A percentile compares a stretch with the other conserved stretches of the same genome.
These are phyloP conservation scores for Epichloe bromicola DNA, from an alignment of 2,329 filamentous ascomycete genomes.

Conservation along the genomic window DNA sequence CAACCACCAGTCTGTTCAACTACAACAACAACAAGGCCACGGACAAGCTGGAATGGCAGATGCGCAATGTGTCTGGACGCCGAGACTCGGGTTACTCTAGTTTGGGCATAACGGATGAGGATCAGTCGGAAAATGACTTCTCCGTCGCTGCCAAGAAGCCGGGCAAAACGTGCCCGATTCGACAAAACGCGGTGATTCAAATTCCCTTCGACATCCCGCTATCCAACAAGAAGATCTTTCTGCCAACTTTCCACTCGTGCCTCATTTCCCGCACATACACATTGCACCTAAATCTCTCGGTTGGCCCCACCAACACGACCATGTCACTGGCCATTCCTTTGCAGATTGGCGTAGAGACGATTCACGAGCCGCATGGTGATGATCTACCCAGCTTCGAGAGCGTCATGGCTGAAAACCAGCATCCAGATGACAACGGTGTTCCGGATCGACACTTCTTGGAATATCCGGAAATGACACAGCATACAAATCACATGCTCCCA, in stretches of 20 bases:
- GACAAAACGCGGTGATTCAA: constrained; percentile 29
- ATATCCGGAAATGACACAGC: constrained; percentile 20
- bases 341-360: constrained; percentile 34
- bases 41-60: constrained; percentile 29
- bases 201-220: constrained; percentile 36
- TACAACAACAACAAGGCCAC: constrained; percentile 15
- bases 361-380: constrained; percentile 18
- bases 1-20: constrained; percentile 27
- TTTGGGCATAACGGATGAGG: constrained; percentile 21
- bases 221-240: constrained; percentile 34
- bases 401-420: constrained; percentile 27
- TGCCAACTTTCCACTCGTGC: constrained; percentile 47
- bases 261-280: constrained; percentile 43
- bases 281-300: constrained; percentile 32
- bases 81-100: constrained; percentile 43
- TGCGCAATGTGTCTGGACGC: constrained; percentile 20
- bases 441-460: constrained; percentile 28
- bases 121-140: constrained; percentile 22
- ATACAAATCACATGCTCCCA: constrained; percentile 23
- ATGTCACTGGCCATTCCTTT: constrained; percentile 35
- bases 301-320: constrained; percentile 28
- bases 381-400: constrained; percentile 38
- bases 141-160: constrained; percentile 12
- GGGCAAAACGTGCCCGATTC: constrained; percentile 18
- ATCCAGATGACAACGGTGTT: constrained; percentile 30